Percentiles rank a stretch among this genome's conserved stretches.
Evolutionary conservation across 176 grass and related monocot species (phyloP).

Genomic region (Miscanthus lutarioriparius): DNA sequence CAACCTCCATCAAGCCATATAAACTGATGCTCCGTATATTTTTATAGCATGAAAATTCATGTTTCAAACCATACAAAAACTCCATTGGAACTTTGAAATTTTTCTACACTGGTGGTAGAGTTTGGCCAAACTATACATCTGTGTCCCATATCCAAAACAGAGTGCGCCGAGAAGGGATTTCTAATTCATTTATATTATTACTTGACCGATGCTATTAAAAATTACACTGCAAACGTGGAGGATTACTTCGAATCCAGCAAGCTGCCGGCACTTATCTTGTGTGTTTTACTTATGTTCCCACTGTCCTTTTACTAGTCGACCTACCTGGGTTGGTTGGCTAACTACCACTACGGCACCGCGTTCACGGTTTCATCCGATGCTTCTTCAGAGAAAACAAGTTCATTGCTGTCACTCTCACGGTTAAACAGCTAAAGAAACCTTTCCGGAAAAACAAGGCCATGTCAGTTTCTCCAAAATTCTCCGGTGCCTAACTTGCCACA

Average conservation of each 20-base stretch:
- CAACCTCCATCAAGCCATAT: conserved; percentile 1
- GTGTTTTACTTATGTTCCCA: not conserved
- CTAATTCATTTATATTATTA: not conserved
- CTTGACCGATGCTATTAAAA: not conserved
- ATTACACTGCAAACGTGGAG: not conserved
- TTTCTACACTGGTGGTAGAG: not conserved
- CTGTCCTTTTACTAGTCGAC: not conserved
- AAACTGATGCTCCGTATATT: not conserved
- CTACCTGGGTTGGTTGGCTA: conserved; percentile 24
- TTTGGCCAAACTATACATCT: not conserved
- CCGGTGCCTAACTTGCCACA: conserved; percentile 3
- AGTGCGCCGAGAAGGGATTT: not conserved
- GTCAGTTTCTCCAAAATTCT: not conserved
- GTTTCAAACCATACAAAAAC: not conserved
- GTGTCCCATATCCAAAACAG: too few species aligned
- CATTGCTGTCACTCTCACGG: not conserved
- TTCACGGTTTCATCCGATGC: not conserved
- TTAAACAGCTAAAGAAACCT: conserved; percentile 7
- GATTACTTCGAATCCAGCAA: not conserved
- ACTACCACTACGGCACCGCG: conserved; percentile 3
- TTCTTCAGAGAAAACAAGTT: not conserved
- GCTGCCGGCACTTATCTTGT: not conserved
- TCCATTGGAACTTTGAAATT: not conserved
- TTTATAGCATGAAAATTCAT: not conserved
- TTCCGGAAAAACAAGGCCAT: not conserved